Base-by-base conservation (phyloP, 2,329 filamentous ascomycete genomes). In the Aspergillus glaucus region DNA sequence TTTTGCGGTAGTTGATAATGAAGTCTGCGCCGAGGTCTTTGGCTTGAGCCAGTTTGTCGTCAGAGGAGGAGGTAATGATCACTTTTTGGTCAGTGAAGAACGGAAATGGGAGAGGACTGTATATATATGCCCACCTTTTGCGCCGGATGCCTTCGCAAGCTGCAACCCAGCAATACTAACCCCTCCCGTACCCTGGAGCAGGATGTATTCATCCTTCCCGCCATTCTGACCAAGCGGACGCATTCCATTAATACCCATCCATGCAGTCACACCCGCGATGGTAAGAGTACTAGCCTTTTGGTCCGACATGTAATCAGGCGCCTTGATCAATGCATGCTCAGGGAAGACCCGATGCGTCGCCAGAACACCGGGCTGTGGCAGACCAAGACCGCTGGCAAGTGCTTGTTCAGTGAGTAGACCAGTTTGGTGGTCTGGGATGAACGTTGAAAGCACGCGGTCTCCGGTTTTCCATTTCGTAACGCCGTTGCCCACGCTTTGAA, bases 381-480 rank as follows among this genome's bases (percentile, higher is more conserved):
- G 69, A 3, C 85, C 85, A 9, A 87, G 68, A 0, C 82, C 81
- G 3, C 72, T 75, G 0, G 67, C 67, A 63, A 86, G 72, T 55
- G 83, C 73, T 15, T 72, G 69, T 45, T 75, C 76, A 19, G 73
- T 72, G 50, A 86, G 70, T 60, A 82, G 79, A 14, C 82, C 83
- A 3, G 73, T 75, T 45, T 82, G 67, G 58, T 77, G 74, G 14
- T 70, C 71, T 22, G 73, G 72, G 21, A 60, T 52, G 66, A 86
- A 88, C 44, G 79, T 85, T 17, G 78, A 78, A 48, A 86, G 74
- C 34, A 88, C 84, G n/a, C 82, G 79, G 49, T 86, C 79, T 49
- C 84, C 84, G 14, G 71, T 66, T 47, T 74, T 72, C 71, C 79
- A 80, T 5, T 69, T 68, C 2, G 66, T 62, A 8, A 72, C 68